A percentile compares a stretch with the other conserved stretches of the same genome.
These are phyloP conservation scores for Dendrobium huoshanense DNA, from an alignment of 106 monocot species.

Conservation along the genomic window DNA sequence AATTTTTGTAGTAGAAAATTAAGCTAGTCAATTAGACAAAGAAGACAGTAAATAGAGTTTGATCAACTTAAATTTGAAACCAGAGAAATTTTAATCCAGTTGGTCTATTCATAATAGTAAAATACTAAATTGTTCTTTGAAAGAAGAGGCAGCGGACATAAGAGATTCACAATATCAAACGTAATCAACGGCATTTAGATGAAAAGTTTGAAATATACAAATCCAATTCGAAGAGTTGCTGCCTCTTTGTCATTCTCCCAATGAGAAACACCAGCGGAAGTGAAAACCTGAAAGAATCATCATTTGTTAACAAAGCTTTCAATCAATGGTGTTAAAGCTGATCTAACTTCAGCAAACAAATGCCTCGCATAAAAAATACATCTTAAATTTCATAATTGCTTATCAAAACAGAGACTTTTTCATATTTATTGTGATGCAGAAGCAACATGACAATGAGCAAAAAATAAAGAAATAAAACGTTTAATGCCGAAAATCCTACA, in stretches of 20 bases:
- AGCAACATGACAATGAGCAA: too few species aligned
- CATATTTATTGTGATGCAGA: too few species aligned
- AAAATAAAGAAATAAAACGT: too few species aligned
- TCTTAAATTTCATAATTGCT: neutral
- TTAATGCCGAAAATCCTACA: too few species aligned
- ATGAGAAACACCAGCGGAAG: constrained; percentile 20
- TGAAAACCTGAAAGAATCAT: neutral
- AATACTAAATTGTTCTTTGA: neutral
- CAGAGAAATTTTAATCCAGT: neutral
- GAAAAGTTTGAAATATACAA: constrained; percentile 19
- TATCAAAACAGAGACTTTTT: too few species aligned
- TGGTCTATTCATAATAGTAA: neutral
- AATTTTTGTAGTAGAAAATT: neutral
- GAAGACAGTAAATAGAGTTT: neutral
- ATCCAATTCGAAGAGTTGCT: constrained; percentile 43
- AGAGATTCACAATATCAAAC: neutral
- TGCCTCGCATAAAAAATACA: neutral
- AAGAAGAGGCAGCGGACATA: neutral
- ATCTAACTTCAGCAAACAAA: too few species aligned
- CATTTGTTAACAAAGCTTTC: neutral
- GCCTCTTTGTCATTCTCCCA: constrained; percentile 54
- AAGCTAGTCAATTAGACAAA: neutral
- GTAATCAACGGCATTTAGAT: neutral
- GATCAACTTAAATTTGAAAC: neutral
- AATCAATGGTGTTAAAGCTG: neutral